A percentile compares a stretch with the other conserved stretches of the same genome.
phyloP scores from a whole-genome alignment of 176 grass and related monocot genomes.

The Themeda triandra region DNA sequence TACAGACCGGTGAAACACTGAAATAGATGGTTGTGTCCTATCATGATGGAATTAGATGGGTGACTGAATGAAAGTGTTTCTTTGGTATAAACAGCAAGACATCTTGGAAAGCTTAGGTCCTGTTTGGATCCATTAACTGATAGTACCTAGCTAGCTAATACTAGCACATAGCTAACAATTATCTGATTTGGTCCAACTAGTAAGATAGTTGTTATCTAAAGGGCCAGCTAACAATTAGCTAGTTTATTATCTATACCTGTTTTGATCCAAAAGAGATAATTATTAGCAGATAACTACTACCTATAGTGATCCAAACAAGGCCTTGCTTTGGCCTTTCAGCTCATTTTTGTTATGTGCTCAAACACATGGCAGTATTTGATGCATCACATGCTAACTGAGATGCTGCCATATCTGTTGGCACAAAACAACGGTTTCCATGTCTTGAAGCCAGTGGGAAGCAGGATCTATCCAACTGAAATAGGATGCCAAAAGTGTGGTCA shows the following conservation, averaged over 20 bases:
- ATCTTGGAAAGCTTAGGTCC: slow-evolving; percentile 2
- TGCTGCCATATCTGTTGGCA: neutral
- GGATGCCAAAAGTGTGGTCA: neutral
- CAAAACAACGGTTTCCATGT: neutral
- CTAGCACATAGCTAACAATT: too few relatives aligned
- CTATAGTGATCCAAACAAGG: too few relatives aligned
- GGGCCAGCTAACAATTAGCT: too few relatives aligned
- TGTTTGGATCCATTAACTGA: too few relatives aligned
- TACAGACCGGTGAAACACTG: neutral
- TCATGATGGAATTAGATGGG: neutral
- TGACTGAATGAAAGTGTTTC: neutral
- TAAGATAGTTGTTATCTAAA: too few relatives aligned
- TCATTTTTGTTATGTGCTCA: slow-evolving; percentile 4
- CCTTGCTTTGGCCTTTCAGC: neutral
- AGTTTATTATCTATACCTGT: too few relatives aligned
- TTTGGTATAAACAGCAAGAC: neutral
- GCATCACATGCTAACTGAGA: neutral
- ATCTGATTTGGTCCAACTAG: too few relatives aligned
- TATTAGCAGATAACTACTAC: too few relatives aligned
- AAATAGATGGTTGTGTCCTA: neutral
- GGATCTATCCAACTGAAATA: neutral
- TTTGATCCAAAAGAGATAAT: too few relatives aligned
- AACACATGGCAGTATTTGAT: slow-evolving; percentile 9
- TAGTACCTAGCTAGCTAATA: too few relatives aligned
- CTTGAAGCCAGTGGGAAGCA: neutral